Percentiles rank a stretch among this genome's conserved stretches.
phyloP scores from a whole-genome alignment of 371 early-diverging fungal species.

The Mortierella sp. region DNA sequence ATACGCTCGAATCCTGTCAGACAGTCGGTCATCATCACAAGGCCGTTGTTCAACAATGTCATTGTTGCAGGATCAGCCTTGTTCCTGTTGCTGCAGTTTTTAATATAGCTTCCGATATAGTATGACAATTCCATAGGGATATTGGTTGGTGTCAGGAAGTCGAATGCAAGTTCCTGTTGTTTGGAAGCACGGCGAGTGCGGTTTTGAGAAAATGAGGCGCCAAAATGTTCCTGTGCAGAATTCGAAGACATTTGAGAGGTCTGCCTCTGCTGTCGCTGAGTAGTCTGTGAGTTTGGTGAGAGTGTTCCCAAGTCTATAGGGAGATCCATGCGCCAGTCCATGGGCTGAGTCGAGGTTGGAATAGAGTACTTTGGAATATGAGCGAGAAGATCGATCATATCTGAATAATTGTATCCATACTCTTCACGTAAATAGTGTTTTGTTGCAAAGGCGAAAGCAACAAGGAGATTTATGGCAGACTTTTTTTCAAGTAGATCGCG shows the following conservation, averaged over 20 bases:
- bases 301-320: conserved; percentile 7
- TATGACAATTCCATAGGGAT: conserved; percentile 62
- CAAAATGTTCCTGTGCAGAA: neutral
- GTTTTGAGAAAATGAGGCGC: neutral
- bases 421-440: conserved; percentile 83
- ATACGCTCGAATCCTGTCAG: conserved; percentile 80
- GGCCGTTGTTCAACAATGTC: conserved; percentile 50
- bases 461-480: conserved; percentile 73
- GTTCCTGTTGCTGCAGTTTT: conserved; percentile 33
- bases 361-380: conserved; percentile 58
- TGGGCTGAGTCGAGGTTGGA: conserved; percentile 49
- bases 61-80: conserved; percentile 47
- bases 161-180: conserved; percentile 42
- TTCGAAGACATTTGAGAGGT: neutral
- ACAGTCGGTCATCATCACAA: conserved; percentile 60
- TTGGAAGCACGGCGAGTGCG: conserved; percentile 19
- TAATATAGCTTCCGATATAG: conserved; percentile 61
- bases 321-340: conserved; percentile 49
- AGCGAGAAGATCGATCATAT: conserved; percentile 52
- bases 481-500: conserved; percentile 65
- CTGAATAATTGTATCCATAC: conserved; percentile 59
- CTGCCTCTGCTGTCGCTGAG: neutral
- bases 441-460: conserved; percentile 76
- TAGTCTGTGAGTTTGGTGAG: neutral
- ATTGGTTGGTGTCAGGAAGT: conserved; percentile 56